phyloP scores from a whole-genome alignment of 2,329 filamentous ascomycete genomes.

The Claviceps sp. region DNA sequence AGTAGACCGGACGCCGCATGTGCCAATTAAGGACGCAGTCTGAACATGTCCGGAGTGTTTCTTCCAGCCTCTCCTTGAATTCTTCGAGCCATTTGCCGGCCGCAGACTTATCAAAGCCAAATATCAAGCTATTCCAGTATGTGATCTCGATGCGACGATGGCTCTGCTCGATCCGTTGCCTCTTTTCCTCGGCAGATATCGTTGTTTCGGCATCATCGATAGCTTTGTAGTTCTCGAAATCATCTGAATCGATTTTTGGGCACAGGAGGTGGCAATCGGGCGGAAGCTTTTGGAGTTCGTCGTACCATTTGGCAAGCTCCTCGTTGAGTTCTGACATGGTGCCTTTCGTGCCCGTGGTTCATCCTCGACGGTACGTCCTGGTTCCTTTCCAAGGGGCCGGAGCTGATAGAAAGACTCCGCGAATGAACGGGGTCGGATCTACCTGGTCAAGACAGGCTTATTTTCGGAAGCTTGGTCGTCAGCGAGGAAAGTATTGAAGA shows the following conservation, averaged over 20 bases:
- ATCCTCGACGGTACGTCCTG: conserved; percentile 1
- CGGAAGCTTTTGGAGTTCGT: conserved; percentile 30
- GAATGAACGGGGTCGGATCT: background rate
- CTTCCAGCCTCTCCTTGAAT: conserved; percentile 44
- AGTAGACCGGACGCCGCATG: conserved; percentile 47
- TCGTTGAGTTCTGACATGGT: conserved; percentile 27
- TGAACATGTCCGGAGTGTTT: conserved; percentile 50
- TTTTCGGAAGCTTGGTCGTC: background rate
- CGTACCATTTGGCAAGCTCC: conserved; percentile 29
- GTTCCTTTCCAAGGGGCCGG: background rate
- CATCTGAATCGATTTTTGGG: conserved; percentile 48
- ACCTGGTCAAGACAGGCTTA: background rate
- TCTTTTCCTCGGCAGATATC: conserved; percentile 37
- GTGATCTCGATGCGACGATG: conserved; percentile 45
- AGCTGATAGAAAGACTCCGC: background rate
- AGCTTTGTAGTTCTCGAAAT: conserved; percentile 44
- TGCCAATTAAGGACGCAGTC: conserved; percentile 65
- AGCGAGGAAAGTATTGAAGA: background rate
- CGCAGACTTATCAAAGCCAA: conserved; percentile 51
- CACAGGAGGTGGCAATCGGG: conserved; percentile 53
- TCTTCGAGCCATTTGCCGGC: conserved; percentile 45
- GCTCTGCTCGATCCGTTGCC: conserved; percentile 39
- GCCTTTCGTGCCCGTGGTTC: conserved; percentile 1
- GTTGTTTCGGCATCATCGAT: conserved; percentile 36
- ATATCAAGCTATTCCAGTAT: conserved; percentile 54